Percentiles rank a stretch among this genome's conserved stretches.
Evolutionary conservation across 306 rosid genomes (phyloP).

Genomic region (Trifolium pratense): DNA sequence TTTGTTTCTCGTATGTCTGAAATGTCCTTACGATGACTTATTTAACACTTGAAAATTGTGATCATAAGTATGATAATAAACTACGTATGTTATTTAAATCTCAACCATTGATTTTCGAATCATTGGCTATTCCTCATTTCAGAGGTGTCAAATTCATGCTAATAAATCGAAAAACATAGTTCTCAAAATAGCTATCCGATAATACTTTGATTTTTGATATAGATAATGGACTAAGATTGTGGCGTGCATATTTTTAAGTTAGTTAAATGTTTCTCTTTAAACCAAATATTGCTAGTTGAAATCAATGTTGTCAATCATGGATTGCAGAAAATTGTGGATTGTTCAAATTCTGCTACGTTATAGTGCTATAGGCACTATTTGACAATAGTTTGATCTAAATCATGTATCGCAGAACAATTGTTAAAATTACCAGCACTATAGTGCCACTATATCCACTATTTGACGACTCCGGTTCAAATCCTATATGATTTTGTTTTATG

Average conservation of each 20-base stretch:
- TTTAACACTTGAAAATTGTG: not conserved
- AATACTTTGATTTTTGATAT: not conserved
- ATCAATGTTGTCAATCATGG: not conserved
- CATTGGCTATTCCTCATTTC: not conserved
- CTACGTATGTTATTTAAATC: not conserved
- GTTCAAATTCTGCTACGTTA: not conserved
- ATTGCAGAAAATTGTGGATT: not conserved
- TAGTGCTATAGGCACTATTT: not conserved
- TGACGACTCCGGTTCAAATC: conserved; percentile 27
- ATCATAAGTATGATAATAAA: not conserved
- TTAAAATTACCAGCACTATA: not conserved
- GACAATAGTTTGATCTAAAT: not conserved
- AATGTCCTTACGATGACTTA: not conserved
- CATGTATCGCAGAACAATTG: not conserved
- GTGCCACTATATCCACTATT: not conserved
- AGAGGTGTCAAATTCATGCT: not conserved
- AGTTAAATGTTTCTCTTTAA: not conserved
- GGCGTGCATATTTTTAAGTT: not conserved
- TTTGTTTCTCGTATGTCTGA: conserved; percentile 21
- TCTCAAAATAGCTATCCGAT: not conserved
- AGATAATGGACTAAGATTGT: not conserved
- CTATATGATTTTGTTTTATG: conserved; percentile 4
- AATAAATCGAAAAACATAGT: not conserved
- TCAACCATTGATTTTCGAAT: not conserved
- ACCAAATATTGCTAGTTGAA: not conserved